Percentiles rank a stretch among this genome's conserved stretches.
Conservation (phyloP, 208 protist genomes). For the Crithidia thermophila region DNA sequence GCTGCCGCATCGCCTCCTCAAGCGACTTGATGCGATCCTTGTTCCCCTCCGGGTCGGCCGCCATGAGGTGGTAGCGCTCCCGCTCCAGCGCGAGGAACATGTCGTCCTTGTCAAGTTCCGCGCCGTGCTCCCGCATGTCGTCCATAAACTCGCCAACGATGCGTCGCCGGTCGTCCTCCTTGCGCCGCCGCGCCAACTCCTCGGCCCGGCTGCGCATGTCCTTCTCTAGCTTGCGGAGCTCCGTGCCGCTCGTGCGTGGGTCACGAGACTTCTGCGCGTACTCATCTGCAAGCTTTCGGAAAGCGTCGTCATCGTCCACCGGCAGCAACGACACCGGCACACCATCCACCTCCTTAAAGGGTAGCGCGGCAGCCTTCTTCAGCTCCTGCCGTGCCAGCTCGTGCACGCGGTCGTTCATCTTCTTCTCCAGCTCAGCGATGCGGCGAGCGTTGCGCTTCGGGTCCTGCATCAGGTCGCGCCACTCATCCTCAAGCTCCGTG, state of each 20-base stretch:
- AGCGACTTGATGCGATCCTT: constrained; percentile 20
- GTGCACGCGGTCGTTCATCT: constrained; percentile 36
- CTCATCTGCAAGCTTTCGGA: constrained; percentile 26
- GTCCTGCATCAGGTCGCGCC: constrained; percentile 38
- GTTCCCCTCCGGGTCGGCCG: constrained; percentile 37
- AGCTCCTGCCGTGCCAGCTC: constrained; percentile 30
- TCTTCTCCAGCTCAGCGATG: constrained; percentile 27
- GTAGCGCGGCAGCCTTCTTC: not conserved
- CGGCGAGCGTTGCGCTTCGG: constrained; percentile 33
- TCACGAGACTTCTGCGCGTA: constrained; percentile 2
- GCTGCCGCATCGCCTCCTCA: constrained; percentile 34
- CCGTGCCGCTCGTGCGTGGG: constrained; percentile 15
- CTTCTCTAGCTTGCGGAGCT: constrained; percentile 42
- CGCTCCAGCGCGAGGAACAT: constrained; percentile 52
- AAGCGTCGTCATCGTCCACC: constrained; percentile 32
- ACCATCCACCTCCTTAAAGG: constrained; percentile 21
- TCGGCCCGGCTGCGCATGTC: constrained; percentile 38
- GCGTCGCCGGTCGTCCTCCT: not conserved
- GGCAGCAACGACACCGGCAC: constrained; percentile 28
- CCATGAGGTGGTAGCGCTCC: constrained; percentile 48
- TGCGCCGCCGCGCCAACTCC: constrained; percentile 29
- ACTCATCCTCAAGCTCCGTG: constrained; percentile 33
- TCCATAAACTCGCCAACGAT: constrained; percentile 37
- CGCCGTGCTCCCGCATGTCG: constrained; percentile 45
- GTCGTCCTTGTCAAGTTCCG: constrained; percentile 57